Percentiles rank a stretch among this genome's conserved stretches.
These are phyloP conservation scores for Aureobasidium sp. DNA, from an alignment of 2,329 filamentous ascomycete species.

Conservation along the genomic window DNA sequence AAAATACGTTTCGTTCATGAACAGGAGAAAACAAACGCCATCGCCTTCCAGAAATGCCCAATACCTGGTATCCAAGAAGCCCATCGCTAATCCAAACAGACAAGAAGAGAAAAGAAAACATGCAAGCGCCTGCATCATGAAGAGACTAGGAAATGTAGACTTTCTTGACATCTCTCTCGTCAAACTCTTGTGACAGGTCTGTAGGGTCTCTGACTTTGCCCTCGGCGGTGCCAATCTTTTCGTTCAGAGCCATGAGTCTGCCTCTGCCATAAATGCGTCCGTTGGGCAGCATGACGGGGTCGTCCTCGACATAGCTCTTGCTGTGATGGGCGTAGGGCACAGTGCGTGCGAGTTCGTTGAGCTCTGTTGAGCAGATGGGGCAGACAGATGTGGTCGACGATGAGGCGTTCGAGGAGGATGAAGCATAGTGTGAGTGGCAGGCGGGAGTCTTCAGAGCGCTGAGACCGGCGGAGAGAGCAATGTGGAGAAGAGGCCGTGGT, in stretches of 20 bases:
- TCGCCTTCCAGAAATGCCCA: no score
- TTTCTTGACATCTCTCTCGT: conserved; percentile 62
- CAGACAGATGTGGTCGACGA: conserved; percentile 68
- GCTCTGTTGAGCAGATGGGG: conserved; percentile 90
- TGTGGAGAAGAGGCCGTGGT: conserved; percentile 74
- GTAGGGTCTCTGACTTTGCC: conserved; percentile 71
- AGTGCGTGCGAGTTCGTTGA: conserved; percentile 81
- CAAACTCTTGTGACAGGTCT: conserved; percentile 59
- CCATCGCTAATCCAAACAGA: not conserved
- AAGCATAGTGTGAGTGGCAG: conserved; percentile 66
- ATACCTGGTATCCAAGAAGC: not conserved
- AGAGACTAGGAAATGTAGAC: conserved; percentile 48
- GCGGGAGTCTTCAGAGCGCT: conserved; percentile 93
- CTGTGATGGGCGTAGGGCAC: conserved; percentile 94
- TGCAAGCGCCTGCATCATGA: not conserved
- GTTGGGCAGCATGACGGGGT: conserved; percentile 81
- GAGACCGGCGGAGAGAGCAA: conserved; percentile 82
- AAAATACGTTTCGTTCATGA: no score
- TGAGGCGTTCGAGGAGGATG: conserved; percentile 42
- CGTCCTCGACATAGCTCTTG: conserved; percentile 84
- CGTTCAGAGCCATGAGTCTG: conserved; percentile 66
- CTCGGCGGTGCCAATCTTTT: conserved; percentile 64
- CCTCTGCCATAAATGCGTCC: conserved; percentile 75
- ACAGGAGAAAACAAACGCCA: no score
- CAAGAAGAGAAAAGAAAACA: not conserved